phyloP scores from a whole-genome alignment of 805 yeast genomes.

The Komagataella kurtzmanii region DNA sequence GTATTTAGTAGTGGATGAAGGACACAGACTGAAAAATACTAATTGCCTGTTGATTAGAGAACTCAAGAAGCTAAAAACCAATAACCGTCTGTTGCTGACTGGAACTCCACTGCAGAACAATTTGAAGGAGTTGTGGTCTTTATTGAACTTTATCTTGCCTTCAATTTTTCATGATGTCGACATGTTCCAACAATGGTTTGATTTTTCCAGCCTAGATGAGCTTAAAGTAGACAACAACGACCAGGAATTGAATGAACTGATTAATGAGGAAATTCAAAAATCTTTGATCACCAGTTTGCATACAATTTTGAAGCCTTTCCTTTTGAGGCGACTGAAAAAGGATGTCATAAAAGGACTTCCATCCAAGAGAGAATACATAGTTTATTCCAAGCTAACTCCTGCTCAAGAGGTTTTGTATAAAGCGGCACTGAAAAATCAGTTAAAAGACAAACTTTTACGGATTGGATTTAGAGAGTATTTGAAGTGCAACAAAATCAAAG shows the following conservation, averaged over 20 bases:
- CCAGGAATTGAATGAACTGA: slow-evolving; percentile 30
- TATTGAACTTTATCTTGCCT: slow-evolving; percentile 82
- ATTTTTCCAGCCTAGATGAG: slow-evolving; percentile 47
- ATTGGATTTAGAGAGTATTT: slow-evolving; percentile 39
- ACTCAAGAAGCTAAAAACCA: slow-evolving; percentile 51
- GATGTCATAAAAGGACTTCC: slow-evolving; percentile 65
- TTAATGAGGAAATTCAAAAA: slow-evolving; percentile 44
- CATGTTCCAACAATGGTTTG: slow-evolving; percentile 89
- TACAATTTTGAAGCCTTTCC: slow-evolving; percentile 77
- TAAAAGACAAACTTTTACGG: slow-evolving; percentile 30
- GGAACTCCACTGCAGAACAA: slow-evolving; percentile 98
- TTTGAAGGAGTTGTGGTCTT: slow-evolving; percentile 81
- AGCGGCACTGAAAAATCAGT: slow-evolving; percentile 28
- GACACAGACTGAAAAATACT: slow-evolving; percentile 81
- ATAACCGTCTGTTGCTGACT: slow-evolving; percentile 69
- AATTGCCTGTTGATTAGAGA: slow-evolving; percentile 64
- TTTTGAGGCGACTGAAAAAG: slow-evolving; percentile 68
- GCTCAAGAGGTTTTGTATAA: slow-evolving; percentile 54
- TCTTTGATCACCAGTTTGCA: slow-evolving; percentile 67
- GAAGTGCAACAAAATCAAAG: slow-evolving; percentile 19
- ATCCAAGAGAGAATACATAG: slow-evolving; percentile 78
- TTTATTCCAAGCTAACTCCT: slow-evolving; percentile 56
- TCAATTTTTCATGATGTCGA: slow-evolving; percentile 86
- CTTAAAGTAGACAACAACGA: slow-evolving; percentile 20
- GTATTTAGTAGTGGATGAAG: slow-evolving; percentile 87